These are phyloP conservation scores for Scutellaria barbata DNA, from an alignment of 257 asterid species.

Conservation along the genomic window DNA sequence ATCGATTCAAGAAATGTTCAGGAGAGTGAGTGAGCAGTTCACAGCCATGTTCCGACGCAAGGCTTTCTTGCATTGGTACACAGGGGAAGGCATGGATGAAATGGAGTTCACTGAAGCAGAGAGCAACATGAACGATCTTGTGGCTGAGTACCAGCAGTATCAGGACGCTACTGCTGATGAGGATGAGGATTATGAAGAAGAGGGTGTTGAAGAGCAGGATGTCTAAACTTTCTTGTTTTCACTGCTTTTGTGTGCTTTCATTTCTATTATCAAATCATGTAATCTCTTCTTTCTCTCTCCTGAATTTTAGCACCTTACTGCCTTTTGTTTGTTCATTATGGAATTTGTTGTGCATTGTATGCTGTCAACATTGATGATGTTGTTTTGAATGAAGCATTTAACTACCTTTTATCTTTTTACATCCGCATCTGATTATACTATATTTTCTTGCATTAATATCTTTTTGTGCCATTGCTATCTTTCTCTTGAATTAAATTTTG, in stretches of 20 bases:
- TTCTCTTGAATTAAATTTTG: too few relatives aligned
- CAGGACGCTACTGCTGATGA: conserved; percentile 93
- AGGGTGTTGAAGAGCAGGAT: conserved; percentile 47
- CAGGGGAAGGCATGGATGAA: conserved; percentile 92
- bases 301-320: neutral
- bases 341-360: conserved; percentile 27
- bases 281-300: conserved; percentile 20
- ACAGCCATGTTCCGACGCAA: conserved; percentile 90
- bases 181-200: conserved; percentile 70
- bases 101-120: conserved; percentile 94
- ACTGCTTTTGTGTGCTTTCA: neutral
- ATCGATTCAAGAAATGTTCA: conserved; percentile 84
- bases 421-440: too few relatives aligned
- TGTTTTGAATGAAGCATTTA: conserved; percentile 12
- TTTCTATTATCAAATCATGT: conserved; percentile 13
- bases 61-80: conserved; percentile 96
- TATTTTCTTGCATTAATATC: too few relatives aligned
- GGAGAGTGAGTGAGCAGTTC: conserved; percentile 92
- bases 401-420: neutral
- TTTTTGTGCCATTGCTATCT: too few relatives aligned
- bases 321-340: conserved; percentile 14
- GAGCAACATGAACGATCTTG: conserved; percentile 90
- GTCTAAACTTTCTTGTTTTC: conserved; percentile 29
- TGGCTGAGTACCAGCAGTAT: conserved; percentile 87
- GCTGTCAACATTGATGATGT: conserved; percentile 22